Conservation (phyloP, 768 basidiomycete species). For the Rhodotorula diobovata region DNA sequence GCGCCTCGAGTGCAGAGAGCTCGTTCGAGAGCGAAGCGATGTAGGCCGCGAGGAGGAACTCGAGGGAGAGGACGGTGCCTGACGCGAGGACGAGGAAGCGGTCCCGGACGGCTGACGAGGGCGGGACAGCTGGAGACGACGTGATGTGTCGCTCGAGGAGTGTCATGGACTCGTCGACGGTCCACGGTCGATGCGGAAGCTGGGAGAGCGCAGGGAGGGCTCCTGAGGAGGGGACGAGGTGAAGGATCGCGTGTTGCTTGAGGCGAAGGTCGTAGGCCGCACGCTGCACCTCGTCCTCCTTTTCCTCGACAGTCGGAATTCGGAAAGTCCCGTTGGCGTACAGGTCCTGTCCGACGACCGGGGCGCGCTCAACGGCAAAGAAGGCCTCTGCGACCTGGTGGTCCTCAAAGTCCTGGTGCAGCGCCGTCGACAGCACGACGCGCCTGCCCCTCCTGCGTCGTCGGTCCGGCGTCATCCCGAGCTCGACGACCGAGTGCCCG, state of each 20-base stretch:
- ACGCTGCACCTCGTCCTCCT: not conserved
- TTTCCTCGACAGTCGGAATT: constrained; percentile 1
- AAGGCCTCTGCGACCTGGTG: constrained; percentile 24
- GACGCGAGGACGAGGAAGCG: constrained; percentile 9
- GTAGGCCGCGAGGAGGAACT: constrained; percentile 18
- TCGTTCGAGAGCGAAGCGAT: constrained; percentile 31
- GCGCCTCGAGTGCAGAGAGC: constrained; percentile 21
- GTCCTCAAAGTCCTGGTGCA: constrained; percentile 40
- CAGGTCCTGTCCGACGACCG: not conserved
- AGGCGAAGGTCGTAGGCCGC: constrained; percentile 12
- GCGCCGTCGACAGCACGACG: constrained; percentile 22
- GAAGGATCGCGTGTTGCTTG: constrained; percentile 13
- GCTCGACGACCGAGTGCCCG: not conserved
- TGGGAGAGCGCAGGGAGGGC: not conserved
- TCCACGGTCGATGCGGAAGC: not conserved
- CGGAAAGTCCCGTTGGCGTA: not conserved
- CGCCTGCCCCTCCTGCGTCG: constrained; percentile 2
- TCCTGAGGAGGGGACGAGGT: constrained; percentile 7
- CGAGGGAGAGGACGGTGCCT: constrained; percentile 27
- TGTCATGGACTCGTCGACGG: not conserved
- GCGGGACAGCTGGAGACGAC: not conserved
- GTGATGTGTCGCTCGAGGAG: not conserved
- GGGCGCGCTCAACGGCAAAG: not conserved
- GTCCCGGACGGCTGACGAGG: not conserved
- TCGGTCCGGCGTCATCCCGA: not conserved